Conservation (phyloP, 768 basidiomycete species). For the Phanerochaete carnosa region DNA sequence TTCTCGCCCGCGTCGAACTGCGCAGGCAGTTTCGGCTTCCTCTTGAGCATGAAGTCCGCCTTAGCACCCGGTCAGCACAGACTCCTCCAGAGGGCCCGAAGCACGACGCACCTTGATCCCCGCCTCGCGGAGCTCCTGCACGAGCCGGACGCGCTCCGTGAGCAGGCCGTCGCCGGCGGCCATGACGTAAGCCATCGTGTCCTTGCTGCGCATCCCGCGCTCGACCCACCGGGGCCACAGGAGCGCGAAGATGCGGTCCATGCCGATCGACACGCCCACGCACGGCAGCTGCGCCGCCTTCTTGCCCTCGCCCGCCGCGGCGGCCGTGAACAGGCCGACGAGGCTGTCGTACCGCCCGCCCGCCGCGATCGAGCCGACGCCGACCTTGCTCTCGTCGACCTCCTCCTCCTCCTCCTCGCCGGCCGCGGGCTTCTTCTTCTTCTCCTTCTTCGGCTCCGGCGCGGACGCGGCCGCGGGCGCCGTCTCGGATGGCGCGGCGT, state of each 20-base stretch:
- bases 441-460: slow-evolving; percentile 36
- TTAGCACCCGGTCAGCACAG: not conserved
- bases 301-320: slow-evolving; percentile 74
- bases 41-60: slow-evolving; percentile 92
- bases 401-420: slow-evolving; percentile 69
- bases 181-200: slow-evolving; percentile 93
- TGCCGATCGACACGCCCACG: slow-evolving; percentile 87
- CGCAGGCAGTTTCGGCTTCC: slow-evolving; percentile 80
- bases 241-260: slow-evolving; percentile 91
- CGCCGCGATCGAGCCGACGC: slow-evolving; percentile 98
- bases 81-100: no score
- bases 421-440: slow-evolving; percentile 41
- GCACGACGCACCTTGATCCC: slow-evolving; percentile 73
- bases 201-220: slow-evolving; percentile 77
- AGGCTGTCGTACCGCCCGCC: slow-evolving; percentile 96
- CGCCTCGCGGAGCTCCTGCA: slow-evolving; percentile 74
- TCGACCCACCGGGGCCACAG: slow-evolving; percentile 86
- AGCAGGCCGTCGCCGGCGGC: slow-evolving; percentile 87
- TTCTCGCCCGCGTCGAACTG: slow-evolving; percentile 91
- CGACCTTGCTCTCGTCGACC: slow-evolving; percentile 88
- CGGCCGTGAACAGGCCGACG: slow-evolving; percentile 86
- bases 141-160: slow-evolving; percentile 78
- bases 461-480: slow-evolving; percentile 26
- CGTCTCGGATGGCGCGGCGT: slow-evolving; percentile 33
- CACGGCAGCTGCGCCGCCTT: slow-evolving; percentile 72